Evolutionary conservation across 192 early-diverging fungal genomes (phyloP), one percentile per base, ranked within the genome.

Genomic region (Diversispora eburnea): DNA sequence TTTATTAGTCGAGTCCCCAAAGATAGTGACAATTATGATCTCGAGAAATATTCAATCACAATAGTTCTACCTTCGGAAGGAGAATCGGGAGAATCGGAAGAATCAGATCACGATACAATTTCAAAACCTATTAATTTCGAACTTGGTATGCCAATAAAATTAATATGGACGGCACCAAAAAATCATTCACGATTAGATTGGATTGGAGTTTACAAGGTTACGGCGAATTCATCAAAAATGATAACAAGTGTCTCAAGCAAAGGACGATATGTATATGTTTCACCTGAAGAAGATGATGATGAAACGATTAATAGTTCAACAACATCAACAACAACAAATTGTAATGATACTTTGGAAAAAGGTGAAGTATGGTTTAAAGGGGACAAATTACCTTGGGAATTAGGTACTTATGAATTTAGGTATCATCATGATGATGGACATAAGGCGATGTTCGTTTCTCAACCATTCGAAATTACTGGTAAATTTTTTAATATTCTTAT

Each of bases 391-490:
- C 95, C 95, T 8, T 98, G 95, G 91, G 83, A 88, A 75, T 77
- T 88, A 41, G 97, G 97, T 17, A 88, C 83, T 0, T 99, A 95
- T 76, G 96, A 98, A 81, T 89, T 94, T 77, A 86, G 97, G 25
- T 89, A 94, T 77, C 97, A 99, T 79, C 90, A 93, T 61, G 91
- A 95, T 77, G 90, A 90, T 20, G 88, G 88, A 22, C 93, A 98
- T 73, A 89, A 86, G 52, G 94, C 96, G 17, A 86, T 98, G 78
- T 87, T 90, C 1, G 74, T 83, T 33, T 91, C 89, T 22, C 77
- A 80, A 25, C 88, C 92, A 8, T 97, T 99, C 81, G 91, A 92
- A 78, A 92, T 98, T 69, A 77, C 80, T 4, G 73, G 84, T 85
- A 84, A 73, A 76, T 77, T 19, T 58, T 13, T 13, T 1, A n/a